Percentiles rank a stretch among this genome's conserved stretches.
Conservation (phyloP, 768 basidiomycete genomes). For the Pulveroboletus sp. region DNA sequence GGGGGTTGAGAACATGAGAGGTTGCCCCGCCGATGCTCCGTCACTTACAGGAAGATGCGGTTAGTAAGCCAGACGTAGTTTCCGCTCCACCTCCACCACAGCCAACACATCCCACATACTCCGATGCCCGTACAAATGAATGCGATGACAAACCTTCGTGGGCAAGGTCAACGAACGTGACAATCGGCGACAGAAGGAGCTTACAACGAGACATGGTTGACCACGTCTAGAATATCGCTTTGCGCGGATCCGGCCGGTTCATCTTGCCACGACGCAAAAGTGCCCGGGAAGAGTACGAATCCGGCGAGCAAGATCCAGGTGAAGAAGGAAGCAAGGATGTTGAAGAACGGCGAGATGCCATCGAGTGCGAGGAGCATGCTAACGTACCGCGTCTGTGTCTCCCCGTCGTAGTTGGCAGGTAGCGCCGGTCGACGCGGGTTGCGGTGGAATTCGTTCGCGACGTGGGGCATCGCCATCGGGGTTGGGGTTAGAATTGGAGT, state of each 20-base stretch:
- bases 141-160: slow-evolving; percentile 48
- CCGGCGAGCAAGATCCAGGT: slow-evolving; percentile 63
- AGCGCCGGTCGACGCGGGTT: slow-evolving; percentile 19
- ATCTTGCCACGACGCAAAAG: slow-evolving; percentile 45
- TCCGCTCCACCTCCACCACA: slow-evolving; percentile 56
- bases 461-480: too few relatives aligned
- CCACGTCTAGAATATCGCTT: slow-evolving; percentile 31
- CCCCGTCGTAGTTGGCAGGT: slow-evolving; percentile 21
- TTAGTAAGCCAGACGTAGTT: slow-evolving; percentile 60
- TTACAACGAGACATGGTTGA: slow-evolving; percentile 47
- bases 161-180: slow-evolving; percentile 1
- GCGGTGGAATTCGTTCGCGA: slow-evolving; percentile 18
- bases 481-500: neutral
- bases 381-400: slow-evolving; percentile 46
- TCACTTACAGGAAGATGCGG: slow-evolving; percentile 51
- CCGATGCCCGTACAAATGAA: slow-evolving; percentile 54
- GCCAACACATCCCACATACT: slow-evolving; percentile 48
- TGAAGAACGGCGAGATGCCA: slow-evolving; percentile 46
- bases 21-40: neutral
- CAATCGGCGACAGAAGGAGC: slow-evolving; percentile 13
- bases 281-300: slow-evolving; percentile 60
- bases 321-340: slow-evolving; percentile 52
- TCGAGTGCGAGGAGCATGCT: slow-evolving; percentile 62
- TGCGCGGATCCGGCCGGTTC: slow-evolving; percentile 28
- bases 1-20: slow-evolving; percentile 4